phyloP scores from a whole-genome alignment of 2,329 filamentous ascomycete genomes.

The Graphilbum ipis-grandicollis region DNA sequence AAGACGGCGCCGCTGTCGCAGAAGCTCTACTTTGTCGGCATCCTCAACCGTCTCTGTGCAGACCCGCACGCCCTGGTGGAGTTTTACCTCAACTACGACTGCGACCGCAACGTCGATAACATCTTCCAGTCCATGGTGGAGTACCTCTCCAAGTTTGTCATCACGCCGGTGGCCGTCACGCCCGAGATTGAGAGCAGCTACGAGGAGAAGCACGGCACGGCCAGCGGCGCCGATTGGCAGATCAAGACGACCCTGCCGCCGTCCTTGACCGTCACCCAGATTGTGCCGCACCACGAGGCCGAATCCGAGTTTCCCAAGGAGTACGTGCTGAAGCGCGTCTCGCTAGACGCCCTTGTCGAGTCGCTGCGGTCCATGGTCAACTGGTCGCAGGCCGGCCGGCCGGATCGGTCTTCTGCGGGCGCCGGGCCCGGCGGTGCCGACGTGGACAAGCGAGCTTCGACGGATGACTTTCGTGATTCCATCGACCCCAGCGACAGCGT shows the following conservation, averaged over 20 bases:
- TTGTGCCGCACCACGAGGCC: slow-evolving; percentile 38
- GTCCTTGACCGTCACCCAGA: slow-evolving; percentile 63
- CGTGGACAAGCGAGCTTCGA: slow-evolving; percentile 34
- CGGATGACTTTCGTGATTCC: slow-evolving; percentile 46
- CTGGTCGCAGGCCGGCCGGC: slow-evolving; percentile 55
- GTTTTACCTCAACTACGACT: slow-evolving; percentile 96
- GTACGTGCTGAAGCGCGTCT: slow-evolving; percentile 78
- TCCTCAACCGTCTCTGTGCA: slow-evolving; percentile 67
- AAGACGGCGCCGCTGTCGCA: slow-evolving; percentile 74
- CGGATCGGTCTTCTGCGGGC: slow-evolving; percentile 34
- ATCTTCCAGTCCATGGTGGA: slow-evolving; percentile 94
- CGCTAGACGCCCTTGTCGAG: slow-evolving; percentile 76
- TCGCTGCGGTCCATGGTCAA: slow-evolving; percentile 79
- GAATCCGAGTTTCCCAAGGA: slow-evolving; percentile 70
- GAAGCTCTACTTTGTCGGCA: slow-evolving; percentile 78
- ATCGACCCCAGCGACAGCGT: slow-evolving; percentile 55
- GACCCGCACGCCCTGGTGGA: slow-evolving; percentile 86
- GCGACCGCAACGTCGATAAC: slow-evolving; percentile 87
- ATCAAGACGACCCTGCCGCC: slow-evolving; percentile 72
- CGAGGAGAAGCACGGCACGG: slow-evolving; percentile 55
- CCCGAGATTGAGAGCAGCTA: slow-evolving; percentile 70
- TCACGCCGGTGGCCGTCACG: slow-evolving; percentile 57
- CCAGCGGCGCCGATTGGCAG: slow-evolving; percentile 59
- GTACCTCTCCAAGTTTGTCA: slow-evolving; percentile 77
- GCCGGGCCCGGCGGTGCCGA: slow-evolving; percentile 20